A percentile compares a stretch with the other conserved stretches of the same genome.
Conservation (phyloP, 305 asterid species). For the Plantago rigida region DNA sequence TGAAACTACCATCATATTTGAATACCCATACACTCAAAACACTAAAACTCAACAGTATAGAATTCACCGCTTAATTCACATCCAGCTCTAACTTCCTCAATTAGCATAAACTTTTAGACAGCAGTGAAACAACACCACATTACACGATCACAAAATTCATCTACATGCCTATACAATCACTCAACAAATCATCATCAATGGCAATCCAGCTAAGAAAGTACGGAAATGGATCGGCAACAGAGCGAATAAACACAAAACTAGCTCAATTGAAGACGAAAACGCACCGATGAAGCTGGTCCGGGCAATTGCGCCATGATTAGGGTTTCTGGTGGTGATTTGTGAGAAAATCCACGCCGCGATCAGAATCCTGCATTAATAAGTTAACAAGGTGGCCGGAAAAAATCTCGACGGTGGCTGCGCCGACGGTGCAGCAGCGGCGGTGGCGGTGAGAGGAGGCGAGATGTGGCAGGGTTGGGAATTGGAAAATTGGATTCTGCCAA, state of each 20-base stretch:
- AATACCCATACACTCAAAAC: too few species aligned
- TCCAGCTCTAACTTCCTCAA: too few species aligned
- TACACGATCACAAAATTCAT: too few species aligned
- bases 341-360: not conserved
- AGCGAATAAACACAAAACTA: not conserved
- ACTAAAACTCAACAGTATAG: too few species aligned
- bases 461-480: not conserved
- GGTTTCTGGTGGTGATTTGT: not conserved
- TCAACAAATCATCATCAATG: not conserved
- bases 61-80: not conserved
- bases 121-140: too few species aligned
- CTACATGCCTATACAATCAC: not conserved
- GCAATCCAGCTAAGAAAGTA: not conserved
- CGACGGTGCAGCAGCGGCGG: not conserved
- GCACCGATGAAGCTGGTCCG: not conserved
- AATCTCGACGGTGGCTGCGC: not conserved
- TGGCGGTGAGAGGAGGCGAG: not conserved
- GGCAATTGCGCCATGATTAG: not conserved
- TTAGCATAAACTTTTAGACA: too few species aligned
- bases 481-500: not conserved
- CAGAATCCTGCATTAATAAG: not conserved
- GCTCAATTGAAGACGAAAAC: not conserved
- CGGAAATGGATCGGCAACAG: not conserved
- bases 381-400: not conserved
- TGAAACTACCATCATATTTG: too few species aligned